phyloP scores from a whole-genome alignment of 2,329 filamentous ascomycete genomes.

The Pyrenochaeta sp. region DNA sequence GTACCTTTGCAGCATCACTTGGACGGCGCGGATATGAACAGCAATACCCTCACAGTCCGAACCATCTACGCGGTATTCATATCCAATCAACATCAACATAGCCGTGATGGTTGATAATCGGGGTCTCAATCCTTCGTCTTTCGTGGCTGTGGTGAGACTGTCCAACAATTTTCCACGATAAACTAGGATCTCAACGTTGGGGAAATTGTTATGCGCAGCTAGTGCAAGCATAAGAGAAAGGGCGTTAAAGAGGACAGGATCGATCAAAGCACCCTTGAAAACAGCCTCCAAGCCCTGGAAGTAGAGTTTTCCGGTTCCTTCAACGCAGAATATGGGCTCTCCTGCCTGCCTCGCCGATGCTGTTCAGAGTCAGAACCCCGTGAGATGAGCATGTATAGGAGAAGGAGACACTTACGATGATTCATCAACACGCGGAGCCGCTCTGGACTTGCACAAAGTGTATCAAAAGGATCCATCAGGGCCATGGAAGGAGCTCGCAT shows the following conservation, averaged over 20 bases:
- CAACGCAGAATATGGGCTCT: slow-evolving; percentile 20
- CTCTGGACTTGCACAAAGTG: slow-evolving; percentile 18
- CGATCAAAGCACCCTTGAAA: slow-evolving; percentile 20
- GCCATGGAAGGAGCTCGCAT: too few relatives aligned
- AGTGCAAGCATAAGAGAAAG: slow-evolving; percentile 22
- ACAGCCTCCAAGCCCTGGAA: slow-evolving; percentile 25
- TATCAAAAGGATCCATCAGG: too few relatives aligned
- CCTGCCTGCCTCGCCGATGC: slow-evolving; percentile 15
- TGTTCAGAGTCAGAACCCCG: too few relatives aligned
- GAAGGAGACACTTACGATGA: slow-evolving; percentile 12
- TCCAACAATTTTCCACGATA: slow-evolving; percentile 20
- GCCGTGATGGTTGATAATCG: slow-evolving; percentile 21
- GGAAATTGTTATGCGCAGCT: slow-evolving; percentile 19
- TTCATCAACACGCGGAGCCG: slow-evolving; percentile 16
- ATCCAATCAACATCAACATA: slow-evolving; percentile 28
- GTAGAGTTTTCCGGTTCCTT: slow-evolving; percentile 15
- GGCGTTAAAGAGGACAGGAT: slow-evolving; percentile 24
- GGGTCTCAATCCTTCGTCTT: slow-evolving; percentile 7
- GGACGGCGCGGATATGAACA: slow-evolving; percentile 18
- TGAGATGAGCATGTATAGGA: neutral
- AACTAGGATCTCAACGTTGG: slow-evolving; percentile 18
- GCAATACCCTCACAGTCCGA: slow-evolving; percentile 12
- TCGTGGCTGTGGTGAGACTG: slow-evolving; percentile 12
- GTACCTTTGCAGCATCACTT: slow-evolving; percentile 13
- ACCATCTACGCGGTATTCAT: slow-evolving; percentile 21